phyloP scores from a whole-genome alignment of 306 rosid species.

The Trifolium fragiferum region DNA sequence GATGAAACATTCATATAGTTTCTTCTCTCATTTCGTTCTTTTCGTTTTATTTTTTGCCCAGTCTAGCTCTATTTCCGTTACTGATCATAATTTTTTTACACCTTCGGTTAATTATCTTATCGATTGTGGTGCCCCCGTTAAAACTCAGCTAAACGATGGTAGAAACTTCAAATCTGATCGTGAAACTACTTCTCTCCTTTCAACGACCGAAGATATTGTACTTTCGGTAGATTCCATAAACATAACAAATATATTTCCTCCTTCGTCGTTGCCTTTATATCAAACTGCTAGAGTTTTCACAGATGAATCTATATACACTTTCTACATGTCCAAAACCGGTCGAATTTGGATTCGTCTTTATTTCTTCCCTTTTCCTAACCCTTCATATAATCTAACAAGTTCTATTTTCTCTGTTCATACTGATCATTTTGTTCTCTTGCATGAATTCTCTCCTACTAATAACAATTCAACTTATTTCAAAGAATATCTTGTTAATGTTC shows the following conservation, averaged over 20 bases:
- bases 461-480: constrained; percentile 51
- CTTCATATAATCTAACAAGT: constrained; percentile 53
- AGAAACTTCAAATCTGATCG: constrained; percentile 79
- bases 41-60: constrained; percentile 29
- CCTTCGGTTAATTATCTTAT: constrained; percentile 71
- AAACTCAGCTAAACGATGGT: constrained; percentile 58
- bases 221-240: constrained; percentile 50
- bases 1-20: constrained; percentile 36
- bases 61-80: constrained; percentile 24
- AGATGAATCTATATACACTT: constrained; percentile 59
- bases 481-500: constrained; percentile 67
- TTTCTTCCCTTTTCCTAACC: constrained; percentile 67
- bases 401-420: constrained; percentile 68
- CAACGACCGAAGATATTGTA: constrained; percentile 60
- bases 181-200: constrained; percentile 61
- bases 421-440: constrained; percentile 57
- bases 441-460: constrained; percentile 54
- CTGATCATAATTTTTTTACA: constrained; percentile 28
- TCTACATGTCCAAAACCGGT: constrained; percentile 63
- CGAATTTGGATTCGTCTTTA: constrained; percentile 80
- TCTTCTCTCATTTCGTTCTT: constrained; percentile 34
- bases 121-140: constrained; percentile 66
- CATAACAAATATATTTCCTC: constrained; percentile 31
- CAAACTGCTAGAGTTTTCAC: constrained; percentile 61
- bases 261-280: constrained; percentile 57